Base-by-base conservation (phyloP, 2,329 filamentous ascomycete genomes). In the Microcyclosporella mali region DNA sequence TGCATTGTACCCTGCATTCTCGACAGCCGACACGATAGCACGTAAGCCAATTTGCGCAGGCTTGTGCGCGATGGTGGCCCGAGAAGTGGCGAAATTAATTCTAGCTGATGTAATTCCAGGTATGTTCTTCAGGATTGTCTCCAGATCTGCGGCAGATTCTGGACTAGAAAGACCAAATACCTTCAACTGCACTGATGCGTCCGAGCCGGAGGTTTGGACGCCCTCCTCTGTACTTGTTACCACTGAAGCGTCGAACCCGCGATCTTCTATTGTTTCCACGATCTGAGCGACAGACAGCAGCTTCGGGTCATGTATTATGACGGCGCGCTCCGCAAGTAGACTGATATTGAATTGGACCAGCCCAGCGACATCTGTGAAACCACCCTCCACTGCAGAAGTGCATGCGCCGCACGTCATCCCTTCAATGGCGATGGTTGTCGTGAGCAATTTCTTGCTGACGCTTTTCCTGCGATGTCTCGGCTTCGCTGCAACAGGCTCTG, bases 371-470 rank as follows among this genome's bases (percentile, higher is more conserved):
- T 77, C 78, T 53, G 80, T 78, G 66, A 98, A 92, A 3, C 85
- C 88, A 38, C 79, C 76, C 59, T 95, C 86, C 1, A 97, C 81
- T 4, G 90, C 88, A 1, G 90, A 90, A 0, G 92, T 97, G 66
- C 92, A 98, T 32, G 92, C 88, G 16, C 90, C 90, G 61, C 92
- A 97, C 1, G 92, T 98, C 92, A 98, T 98, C 38, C 92, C 92
- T 54, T 92, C 87, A 41, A 98, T 86, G 3, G 85, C 81, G 14
- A 98, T 75, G 0, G 89, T 97, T 0, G 89, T 95, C 1, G 80
- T 86, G 43, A 82, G 73, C 3, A 64, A 47, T 46, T 49, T 59
- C 25, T 61, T 67, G 44, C 49, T 38, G 69, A 67, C 49, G 70
- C 65, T 53, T 64, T 49, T 61, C 58, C 51, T 51, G 47, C 49